phyloP scores from a whole-genome alignment of 352 stramenopile genomes.

The Phytophthora aleatoria region DNA sequence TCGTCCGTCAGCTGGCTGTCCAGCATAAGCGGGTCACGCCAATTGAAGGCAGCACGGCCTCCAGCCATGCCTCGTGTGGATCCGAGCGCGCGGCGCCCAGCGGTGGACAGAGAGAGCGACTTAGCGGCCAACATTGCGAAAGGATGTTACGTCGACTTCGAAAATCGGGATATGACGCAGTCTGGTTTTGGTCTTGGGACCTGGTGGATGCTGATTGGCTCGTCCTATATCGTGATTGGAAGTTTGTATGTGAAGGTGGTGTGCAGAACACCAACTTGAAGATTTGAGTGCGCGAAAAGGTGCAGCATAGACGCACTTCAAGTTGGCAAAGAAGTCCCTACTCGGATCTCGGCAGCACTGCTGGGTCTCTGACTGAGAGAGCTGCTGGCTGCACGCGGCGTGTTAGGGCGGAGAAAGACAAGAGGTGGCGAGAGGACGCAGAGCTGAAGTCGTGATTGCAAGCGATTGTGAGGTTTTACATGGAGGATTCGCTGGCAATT shows the following conservation, averaged over 20 bases:
- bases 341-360: too few relatives aligned
- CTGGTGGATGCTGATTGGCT: conserved; percentile 29
- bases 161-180: conserved; percentile 26
- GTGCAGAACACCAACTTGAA: conserved; percentile 28
- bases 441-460: too few relatives aligned
- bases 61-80: conserved; percentile 51
- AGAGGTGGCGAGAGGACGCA: too few relatives aligned
- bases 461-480: too few relatives aligned
- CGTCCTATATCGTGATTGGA: conserved; percentile 41
- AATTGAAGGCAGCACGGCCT: conserved; percentile 69
- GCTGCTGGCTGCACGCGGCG: too few relatives aligned
- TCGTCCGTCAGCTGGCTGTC: conserved; percentile 88
- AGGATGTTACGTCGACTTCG: conserved; percentile 23
- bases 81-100: conserved; percentile 27
- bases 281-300: conserved; percentile 2
- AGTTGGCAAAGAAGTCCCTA: too few relatives aligned
- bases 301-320: too few relatives aligned
- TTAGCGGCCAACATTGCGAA: conserved; percentile 33
- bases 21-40: conserved; percentile 82
- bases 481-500: too few relatives aligned
- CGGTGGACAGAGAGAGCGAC: conserved; percentile 28
- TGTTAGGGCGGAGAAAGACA: too few relatives aligned
- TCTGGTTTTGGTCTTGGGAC: conserved; percentile 2
- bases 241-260: conserved; percentile 17
- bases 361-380: too few relatives aligned